Conservation (phyloP, 805 yeast species). For the Teunomyces funiuensis region DNA sequence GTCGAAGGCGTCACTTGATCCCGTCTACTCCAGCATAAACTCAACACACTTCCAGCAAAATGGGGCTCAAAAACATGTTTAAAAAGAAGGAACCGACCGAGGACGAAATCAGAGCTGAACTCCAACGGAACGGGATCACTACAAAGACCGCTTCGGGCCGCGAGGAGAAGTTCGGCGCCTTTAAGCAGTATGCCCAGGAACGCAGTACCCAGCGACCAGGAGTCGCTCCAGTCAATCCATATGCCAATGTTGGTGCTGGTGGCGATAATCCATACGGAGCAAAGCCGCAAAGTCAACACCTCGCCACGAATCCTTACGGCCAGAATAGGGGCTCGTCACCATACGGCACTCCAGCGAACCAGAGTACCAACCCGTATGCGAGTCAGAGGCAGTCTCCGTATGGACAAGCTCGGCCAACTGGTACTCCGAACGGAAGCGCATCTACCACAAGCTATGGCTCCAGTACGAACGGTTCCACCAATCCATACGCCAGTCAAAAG, state of each 20-base stretch:
- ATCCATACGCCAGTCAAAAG: not conserved
- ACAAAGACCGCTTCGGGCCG: conserved; percentile 32
- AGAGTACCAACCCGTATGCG: not conserved
- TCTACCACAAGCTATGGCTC: not conserved
- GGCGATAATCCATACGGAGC: conserved; percentile 7
- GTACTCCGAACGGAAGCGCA: not conserved
- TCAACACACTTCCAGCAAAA: conserved; percentile 16
- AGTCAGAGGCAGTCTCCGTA: not conserved
- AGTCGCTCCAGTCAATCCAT: conserved; percentile 42
- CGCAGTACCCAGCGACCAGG: conserved; percentile 35
- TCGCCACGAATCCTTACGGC: conserved; percentile 8
- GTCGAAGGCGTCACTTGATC: too few relatives aligned
- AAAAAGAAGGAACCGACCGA: conserved; percentile 52
- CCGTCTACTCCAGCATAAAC: too few relatives aligned
- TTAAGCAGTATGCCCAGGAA: conserved; percentile 48
- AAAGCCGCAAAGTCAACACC: conserved; percentile 4
- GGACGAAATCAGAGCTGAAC: conserved; percentile 42
- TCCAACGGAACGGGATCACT: conserved; percentile 43
- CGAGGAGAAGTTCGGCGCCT: conserved; percentile 52
- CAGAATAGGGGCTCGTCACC: conserved; percentile 4
- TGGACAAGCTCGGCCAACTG: not conserved
- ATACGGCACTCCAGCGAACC: not conserved
- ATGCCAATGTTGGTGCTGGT: conserved; percentile 27
- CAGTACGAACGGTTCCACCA: not conserved
- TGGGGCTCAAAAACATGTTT: conserved; percentile 49